A percentile compares a stretch with the other conserved stretches of the same genome.
phyloP scores from a whole-genome alignment of 2,329 filamentous ascomycete species.

The Tolypocladium pustulatum region DNA sequence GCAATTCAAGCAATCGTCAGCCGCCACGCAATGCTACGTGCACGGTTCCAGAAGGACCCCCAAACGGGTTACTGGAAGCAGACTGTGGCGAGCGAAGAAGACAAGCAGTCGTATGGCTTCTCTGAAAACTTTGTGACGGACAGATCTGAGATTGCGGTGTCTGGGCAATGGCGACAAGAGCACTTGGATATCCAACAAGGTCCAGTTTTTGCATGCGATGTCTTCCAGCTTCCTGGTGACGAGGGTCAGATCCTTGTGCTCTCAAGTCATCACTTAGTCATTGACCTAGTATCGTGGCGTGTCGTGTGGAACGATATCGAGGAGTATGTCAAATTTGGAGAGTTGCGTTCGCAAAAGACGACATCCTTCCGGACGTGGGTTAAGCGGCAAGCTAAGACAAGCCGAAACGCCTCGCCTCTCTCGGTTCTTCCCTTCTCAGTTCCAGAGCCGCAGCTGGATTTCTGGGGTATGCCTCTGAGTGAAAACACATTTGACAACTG shows the following conservation, averaged over 20 bases:
- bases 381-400: neutral
- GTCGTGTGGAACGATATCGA: constrained; percentile 14
- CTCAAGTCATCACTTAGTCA: constrained; percentile 10
- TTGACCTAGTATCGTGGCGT: constrained; percentile 40
- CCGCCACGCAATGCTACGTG: constrained; percentile 24
- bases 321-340: constrained; percentile 2
- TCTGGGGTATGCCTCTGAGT: constrained; percentile 7
- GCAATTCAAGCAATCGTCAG: constrained; percentile 16
- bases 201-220: constrained; percentile 9
- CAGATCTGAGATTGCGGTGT: neutral
- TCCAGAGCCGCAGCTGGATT: constrained; percentile 7
- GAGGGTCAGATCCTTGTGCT: constrained; percentile 3
- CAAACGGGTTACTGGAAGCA: constrained; percentile 10
- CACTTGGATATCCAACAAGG: constrained; percentile 7
- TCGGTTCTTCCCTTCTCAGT: constrained; percentile 3
- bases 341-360: constrained; percentile 6
- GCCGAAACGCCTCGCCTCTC: constrained; percentile 1
- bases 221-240: constrained; percentile 6
- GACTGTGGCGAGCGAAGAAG: constrained; percentile 9
- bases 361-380: constrained; percentile 25
- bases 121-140: neutral
- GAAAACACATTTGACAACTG: constrained; percentile 5
- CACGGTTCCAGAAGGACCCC: constrained; percentile 13
- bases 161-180: constrained; percentile 2
- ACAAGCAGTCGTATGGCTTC: neutral